A percentile compares a stretch with the other conserved stretches of the same genome.
Conservation (phyloP, 192 early-diverging fungal genomes). For the Dissophora ornata region DNA sequence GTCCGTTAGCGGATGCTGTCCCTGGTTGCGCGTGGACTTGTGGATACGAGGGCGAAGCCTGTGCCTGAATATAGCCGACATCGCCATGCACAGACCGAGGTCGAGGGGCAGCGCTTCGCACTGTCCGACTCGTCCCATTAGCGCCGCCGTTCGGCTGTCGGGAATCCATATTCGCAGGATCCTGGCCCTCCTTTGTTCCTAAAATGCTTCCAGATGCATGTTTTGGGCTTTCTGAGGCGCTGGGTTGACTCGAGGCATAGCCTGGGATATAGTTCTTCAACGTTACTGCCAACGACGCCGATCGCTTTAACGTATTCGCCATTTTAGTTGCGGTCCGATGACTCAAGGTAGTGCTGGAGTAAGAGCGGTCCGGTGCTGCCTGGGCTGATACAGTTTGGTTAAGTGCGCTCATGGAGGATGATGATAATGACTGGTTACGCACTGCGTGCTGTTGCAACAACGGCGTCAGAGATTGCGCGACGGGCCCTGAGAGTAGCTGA, state of each 20-base stretch:
- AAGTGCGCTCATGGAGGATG: conserved; percentile 29
- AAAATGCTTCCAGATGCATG: background rate
- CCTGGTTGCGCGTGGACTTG: conserved; percentile 5
- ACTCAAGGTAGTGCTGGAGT: conserved; percentile 30
- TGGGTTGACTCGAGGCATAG: conserved; percentile 15
- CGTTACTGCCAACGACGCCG: conserved; percentile 54
- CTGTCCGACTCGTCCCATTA: conserved; percentile 16
- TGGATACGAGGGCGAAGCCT: conserved; percentile 19
- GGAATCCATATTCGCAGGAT: conserved; percentile 2
- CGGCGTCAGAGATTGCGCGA: conserved; percentile 21
- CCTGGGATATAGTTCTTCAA: conserved; percentile 53
- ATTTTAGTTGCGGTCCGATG: conserved; percentile 39
- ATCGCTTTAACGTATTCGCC: conserved; percentile 55
- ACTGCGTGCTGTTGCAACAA: conserved; percentile 32
- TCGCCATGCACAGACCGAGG: conserved; percentile 49
- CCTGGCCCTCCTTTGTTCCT: conserved; percentile 3
- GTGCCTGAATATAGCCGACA: conserved; percentile 24
- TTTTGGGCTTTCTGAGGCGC: background rate
- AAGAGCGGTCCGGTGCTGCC: conserved; percentile 19
- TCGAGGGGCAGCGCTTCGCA: conserved; percentile 17
- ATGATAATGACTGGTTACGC: conserved; percentile 16
- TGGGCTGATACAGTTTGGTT: conserved; percentile 34
- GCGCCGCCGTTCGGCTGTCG: conserved; percentile 12
- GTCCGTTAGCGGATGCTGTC: conserved; percentile 22
- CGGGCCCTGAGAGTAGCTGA: conserved; percentile 53